Evolutionary conservation across 2,329 filamentous ascomycete species (phyloP).

Genomic region (Colletotrichum filicis): DNA sequence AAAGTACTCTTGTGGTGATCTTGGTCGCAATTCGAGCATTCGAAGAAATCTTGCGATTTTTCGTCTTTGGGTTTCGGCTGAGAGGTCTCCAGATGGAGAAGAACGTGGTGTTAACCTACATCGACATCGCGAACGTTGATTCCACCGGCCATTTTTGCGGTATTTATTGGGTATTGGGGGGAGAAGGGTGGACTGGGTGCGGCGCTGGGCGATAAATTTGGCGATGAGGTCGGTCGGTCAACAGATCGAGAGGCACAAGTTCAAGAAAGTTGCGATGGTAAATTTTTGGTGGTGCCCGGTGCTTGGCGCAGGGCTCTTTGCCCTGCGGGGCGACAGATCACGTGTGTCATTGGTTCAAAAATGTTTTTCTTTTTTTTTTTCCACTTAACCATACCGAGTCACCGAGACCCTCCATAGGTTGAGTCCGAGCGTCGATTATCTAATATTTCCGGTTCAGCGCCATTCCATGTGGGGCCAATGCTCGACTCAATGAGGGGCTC

Average conservation of each 20-base stretch:
- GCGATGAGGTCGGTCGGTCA: constrained; percentile 39
- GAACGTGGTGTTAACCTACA: constrained; percentile 65
- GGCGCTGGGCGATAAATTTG: constrained; percentile 37
- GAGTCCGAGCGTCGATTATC: background rate
- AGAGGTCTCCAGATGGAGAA: constrained; percentile 6
- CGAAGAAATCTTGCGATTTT: constrained; percentile 1
- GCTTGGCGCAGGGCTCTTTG: constrained; percentile 25
- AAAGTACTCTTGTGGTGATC: background rate
- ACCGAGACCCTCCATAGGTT: background rate
- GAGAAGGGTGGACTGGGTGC: constrained; percentile 44
- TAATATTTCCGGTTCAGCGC: background rate
- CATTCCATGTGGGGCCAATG: background rate
- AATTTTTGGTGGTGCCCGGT: constrained; percentile 38
- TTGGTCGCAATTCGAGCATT: constrained; percentile 7
- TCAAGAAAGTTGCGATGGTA: constrained; percentile 36
- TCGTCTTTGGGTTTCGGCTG: background rate
- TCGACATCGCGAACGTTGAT: constrained; percentile 87
- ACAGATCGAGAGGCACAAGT: background rate
- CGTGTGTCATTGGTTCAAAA: background rate
- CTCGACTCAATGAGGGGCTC: background rate
- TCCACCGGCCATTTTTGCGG: constrained; percentile 82
- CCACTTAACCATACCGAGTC: background rate
- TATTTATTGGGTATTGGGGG: constrained; percentile 49
- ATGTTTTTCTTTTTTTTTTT: background rate
- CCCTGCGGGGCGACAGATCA: background rate